Conservation (phyloP, 129 eudicot species). For the Lactuca sativa region DNA sequence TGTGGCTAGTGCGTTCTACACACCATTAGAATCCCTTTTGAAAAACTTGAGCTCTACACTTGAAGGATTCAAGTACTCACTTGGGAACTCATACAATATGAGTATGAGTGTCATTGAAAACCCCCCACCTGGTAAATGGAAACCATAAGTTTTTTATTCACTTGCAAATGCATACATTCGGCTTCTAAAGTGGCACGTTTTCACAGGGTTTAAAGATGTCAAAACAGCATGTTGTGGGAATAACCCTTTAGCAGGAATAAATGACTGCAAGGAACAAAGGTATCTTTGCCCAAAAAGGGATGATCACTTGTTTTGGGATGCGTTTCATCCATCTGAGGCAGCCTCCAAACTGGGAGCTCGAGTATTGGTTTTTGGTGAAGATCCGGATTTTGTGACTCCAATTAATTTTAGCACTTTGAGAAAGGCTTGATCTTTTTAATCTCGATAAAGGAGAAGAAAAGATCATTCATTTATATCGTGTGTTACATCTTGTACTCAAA, state of each 20-base stretch:
- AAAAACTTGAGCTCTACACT: constrained; percentile 24
- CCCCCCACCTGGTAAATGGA: constrained; percentile 12
- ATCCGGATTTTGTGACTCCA: constrained; percentile 40
- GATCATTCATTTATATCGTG: not conserved
- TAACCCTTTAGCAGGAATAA: constrained; percentile 32
- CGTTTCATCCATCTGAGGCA: constrained; percentile 53
- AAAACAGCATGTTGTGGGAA: constrained; percentile 58
- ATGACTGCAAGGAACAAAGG: constrained; percentile 26
- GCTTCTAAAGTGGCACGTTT: not conserved
- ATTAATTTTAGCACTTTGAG: constrained; percentile 52
- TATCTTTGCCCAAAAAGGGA: constrained; percentile 42
- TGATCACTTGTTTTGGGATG: constrained; percentile 55
- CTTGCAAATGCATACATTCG: too few relatives aligned
- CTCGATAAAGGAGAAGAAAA: not conserved
- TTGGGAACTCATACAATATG: constrained; percentile 47
- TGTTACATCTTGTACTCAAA: constrained; percentile 1
- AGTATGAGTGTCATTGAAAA: constrained; percentile 45
- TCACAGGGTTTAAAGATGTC: constrained; percentile 42
- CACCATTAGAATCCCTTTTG: constrained; percentile 18
- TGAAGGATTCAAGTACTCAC: constrained; percentile 39
- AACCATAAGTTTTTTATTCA: constrained; percentile 26
- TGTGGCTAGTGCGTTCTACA: constrained; percentile 30
- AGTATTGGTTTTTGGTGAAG: constrained; percentile 40
- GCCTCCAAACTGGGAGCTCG: constrained; percentile 47
- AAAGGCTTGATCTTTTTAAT: not conserved